phyloP scores from a whole-genome alignment of 2,329 filamentous ascomycete species.

The Raffaelea ambrosiae region DNA sequence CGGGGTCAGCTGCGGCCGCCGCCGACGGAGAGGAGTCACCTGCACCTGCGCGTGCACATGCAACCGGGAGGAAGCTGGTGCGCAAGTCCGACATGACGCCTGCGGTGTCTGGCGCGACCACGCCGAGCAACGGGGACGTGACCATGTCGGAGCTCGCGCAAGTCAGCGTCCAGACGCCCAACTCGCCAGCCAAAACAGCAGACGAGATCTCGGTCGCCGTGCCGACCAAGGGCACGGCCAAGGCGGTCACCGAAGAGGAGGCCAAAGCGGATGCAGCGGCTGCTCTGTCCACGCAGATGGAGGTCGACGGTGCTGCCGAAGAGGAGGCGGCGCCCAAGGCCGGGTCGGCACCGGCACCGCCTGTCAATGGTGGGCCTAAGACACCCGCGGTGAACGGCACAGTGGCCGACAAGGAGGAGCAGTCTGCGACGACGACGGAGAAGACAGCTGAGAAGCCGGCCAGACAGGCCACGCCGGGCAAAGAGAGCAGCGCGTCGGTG shows the following conservation, averaged over 20 bases:
- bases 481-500: constrained; percentile 19
- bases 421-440: background rate
- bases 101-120: no score
- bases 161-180: no score
- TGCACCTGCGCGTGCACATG: background rate
- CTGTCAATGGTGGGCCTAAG: no score
- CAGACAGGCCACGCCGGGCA: constrained; percentile 9
- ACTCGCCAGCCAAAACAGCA: constrained; percentile 2
- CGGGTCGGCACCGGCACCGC: background rate
- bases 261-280: no score
- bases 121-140: constrained; percentile 4
- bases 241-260: background rate
- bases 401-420: no score
- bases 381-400: no score
- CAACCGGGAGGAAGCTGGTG: no score
- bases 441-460: constrained; percentile 1
- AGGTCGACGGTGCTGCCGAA: background rate
- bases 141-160: constrained; percentile 7
- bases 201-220: constrained; percentile 18
- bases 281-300: background rate
- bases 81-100: no score
- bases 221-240: constrained; percentile 14
- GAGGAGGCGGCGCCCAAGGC: background rate
- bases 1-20: background rate
- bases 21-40: background rate